Evolutionary conservation across 768 basidiomycete genomes (phyloP).

Genomic region (Lactifluus pinguis): DNA sequence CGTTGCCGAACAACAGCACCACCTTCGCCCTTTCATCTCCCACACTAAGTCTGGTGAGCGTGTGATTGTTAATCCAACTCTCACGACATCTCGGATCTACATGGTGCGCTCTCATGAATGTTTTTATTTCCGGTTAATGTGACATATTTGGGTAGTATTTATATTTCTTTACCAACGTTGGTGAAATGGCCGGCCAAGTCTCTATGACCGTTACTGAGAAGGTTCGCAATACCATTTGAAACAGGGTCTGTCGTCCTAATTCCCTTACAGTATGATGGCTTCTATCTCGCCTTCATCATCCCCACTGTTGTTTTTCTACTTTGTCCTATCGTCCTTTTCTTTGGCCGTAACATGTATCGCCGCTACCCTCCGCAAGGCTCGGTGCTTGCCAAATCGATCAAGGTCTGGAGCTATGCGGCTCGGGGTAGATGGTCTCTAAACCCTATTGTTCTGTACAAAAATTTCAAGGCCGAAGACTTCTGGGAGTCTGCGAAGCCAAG

Average conservation of each 20-base stretch:
- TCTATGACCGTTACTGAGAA: slow-evolving; percentile 19
- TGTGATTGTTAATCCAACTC: no score
- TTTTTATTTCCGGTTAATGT: not conserved
- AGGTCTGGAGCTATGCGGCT: slow-evolving; percentile 19
- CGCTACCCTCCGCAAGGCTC: slow-evolving; percentile 34
- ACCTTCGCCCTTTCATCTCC: no score
- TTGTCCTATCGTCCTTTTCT: slow-evolving; percentile 32
- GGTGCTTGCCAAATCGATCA: slow-evolving; percentile 26
- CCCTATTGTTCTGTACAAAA: slow-evolving; percentile 35
- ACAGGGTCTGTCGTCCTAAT: not conserved
- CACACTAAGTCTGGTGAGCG: no score
- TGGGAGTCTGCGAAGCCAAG: slow-evolving; percentile 71
- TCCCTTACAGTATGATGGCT: slow-evolving; percentile 28
- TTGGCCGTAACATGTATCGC: slow-evolving; percentile 30
- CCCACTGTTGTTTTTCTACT: slow-evolving; percentile 31
- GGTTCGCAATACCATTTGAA: slow-evolving; percentile 1
- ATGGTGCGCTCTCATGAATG: no score
- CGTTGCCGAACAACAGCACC: no score
- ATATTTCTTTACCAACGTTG: slow-evolving; percentile 20
- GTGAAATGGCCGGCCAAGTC: slow-evolving; percentile 18
- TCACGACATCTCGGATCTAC: no score
- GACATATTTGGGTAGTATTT: slow-evolving; percentile 14
- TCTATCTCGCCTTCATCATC: slow-evolving; percentile 32
- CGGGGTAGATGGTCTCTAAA: slow-evolving; percentile 28
- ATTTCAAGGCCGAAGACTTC: slow-evolving; percentile 50